Evolutionary conservation across 768 basidiomycete species (phyloP), one percentile per base, ranked within the genome.

Genomic region (Russula ochroleuca): DNA sequence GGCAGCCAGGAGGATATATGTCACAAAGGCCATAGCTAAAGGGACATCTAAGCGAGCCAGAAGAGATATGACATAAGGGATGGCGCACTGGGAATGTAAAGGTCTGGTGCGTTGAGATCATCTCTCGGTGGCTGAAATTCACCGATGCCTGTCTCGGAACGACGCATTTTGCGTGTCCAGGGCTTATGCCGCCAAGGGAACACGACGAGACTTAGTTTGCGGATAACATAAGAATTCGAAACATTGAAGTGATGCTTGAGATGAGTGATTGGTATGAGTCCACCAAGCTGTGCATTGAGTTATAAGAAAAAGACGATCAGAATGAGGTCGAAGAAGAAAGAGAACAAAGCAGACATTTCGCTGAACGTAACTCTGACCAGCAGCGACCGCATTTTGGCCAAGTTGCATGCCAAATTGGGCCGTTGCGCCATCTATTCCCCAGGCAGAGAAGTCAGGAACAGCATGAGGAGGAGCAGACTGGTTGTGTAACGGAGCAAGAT

Each of bases 331-430:
- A 62, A 23, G 8, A 56, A 35, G 60, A 17, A 53, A 28, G 23
- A 21, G 59, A 78, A 47, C 2, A 19, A 47, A 45, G 43, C 19
- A 87, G 66, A 96, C 92, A 73, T 98, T 98, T 74, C 89, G 88
- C 75, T 94, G 92, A 52, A 99, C 88, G 67, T 98, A 98, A 54
- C 94, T 92, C 73, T 96, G 94, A 0, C 97, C 96, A 0, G 94
- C 96, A 7, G 88, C 86, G 2, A 98, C 88, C 0, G 96, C 96
- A 64, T 84, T 91, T 67, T 86, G 86, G 4, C 96, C 95, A 35
- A 98, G 84, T 73, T 98, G 96, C 84, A 98, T 92, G 23, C 96
- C 93, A 72, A 99, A 87, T 73, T 95, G 90, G 0, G 97, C 92
- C 2, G 97, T 98, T 11, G 93, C 86, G 70, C 92, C 92, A 74